Evolutionary conservation across 2,329 filamentous ascomycete genomes (phyloP), one percentile per base, ranked within the genome.

Genomic region (Fusarium dimerum): DNA sequence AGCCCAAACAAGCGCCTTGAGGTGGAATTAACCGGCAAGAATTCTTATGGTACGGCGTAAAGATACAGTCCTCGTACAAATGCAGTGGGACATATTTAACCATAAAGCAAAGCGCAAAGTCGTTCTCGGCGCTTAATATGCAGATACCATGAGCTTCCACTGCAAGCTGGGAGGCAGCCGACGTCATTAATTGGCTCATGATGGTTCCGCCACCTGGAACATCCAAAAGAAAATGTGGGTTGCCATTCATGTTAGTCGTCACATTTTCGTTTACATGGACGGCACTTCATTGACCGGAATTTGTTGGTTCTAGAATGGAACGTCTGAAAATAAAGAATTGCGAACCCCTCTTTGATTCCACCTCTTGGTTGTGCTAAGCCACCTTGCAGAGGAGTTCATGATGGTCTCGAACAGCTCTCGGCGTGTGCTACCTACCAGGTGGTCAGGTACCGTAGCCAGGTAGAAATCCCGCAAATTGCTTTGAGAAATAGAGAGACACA

Each of bases 111-210:
- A 15, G 13, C 10, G 43, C n/a, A 38, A 40, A 46, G 48, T 48
- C 47, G 52, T 45, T 48, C 48, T 48, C 32, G 49, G 43, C 45
- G 44, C 47, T 44, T 43, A 48, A 51, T 48, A 48, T 54, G 48
- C 52, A 43, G 48, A 40, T 51, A 43, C 39, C 48, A 34, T 45
- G 20, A 39, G 34, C 11, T 13, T 39, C 41, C 16, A 30, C 34
- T 47, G 40, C 32, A 36, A 36, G 32, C 11, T 36, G 32, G 32
- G 32, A 36, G 32, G 32, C 32, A 36, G 32, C 32, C 32, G 32
- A 36, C 32, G 32, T 36, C 32, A 36, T 36, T 36, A 36, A 36
- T 36, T 36, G 32, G 32, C 32, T 26, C 32, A 36, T 36, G 32
- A 36, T 11, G 32, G 32, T 36, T 12, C 32, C 32, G 32, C 32